Percentiles rank a stretch among this genome's conserved stretches.
Conservation (phyloP, 805 yeast species). For the Blastobotrys muscicola region DNA sequence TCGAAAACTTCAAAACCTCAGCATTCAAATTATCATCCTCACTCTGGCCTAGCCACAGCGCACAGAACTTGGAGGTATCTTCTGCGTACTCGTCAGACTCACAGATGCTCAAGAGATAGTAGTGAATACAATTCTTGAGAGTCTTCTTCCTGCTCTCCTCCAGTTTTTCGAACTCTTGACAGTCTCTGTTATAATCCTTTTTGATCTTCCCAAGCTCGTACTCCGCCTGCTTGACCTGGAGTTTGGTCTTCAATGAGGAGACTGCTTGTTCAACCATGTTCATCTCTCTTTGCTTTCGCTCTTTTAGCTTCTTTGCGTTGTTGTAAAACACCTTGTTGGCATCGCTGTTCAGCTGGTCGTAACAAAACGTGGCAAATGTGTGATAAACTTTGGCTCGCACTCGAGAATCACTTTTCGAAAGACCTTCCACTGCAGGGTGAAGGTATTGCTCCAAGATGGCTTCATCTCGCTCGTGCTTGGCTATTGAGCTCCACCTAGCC, state of each 20-base stretch:
- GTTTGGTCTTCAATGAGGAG: not conserved
- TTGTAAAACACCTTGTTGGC: constrained; percentile 4
- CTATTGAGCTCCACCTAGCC: constrained; percentile 60
- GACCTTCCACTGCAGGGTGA: constrained; percentile 31
- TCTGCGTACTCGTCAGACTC: constrained; percentile 37
- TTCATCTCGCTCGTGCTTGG: constrained; percentile 58
- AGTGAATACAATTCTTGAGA: constrained; percentile 45
- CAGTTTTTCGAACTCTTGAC: constrained; percentile 35
- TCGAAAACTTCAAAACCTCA: constrained; percentile 32
- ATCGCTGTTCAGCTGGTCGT: constrained; percentile 34
- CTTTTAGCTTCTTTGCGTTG: constrained; percentile 31
- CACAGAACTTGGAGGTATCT: constrained; percentile 67
- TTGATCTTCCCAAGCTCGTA: constrained; percentile 20
- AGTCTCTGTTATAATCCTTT: constrained; percentile 38
- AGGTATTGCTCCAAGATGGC: constrained; percentile 51
- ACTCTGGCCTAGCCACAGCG: constrained; percentile 69
- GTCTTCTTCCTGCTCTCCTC: constrained; percentile 34
- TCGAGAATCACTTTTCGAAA: constrained; percentile 11
- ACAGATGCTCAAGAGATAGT: constrained; percentile 48
- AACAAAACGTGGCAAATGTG: constrained; percentile 65
- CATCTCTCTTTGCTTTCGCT: not conserved
- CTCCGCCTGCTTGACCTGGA: not conserved
- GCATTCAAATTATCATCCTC: constrained; percentile 36
- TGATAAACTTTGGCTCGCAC: constrained; percentile 40
- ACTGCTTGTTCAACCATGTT: constrained; percentile 5